Conservation (phyloP, 148 eudicot genomes). For the Diospyros kaki region DNA sequence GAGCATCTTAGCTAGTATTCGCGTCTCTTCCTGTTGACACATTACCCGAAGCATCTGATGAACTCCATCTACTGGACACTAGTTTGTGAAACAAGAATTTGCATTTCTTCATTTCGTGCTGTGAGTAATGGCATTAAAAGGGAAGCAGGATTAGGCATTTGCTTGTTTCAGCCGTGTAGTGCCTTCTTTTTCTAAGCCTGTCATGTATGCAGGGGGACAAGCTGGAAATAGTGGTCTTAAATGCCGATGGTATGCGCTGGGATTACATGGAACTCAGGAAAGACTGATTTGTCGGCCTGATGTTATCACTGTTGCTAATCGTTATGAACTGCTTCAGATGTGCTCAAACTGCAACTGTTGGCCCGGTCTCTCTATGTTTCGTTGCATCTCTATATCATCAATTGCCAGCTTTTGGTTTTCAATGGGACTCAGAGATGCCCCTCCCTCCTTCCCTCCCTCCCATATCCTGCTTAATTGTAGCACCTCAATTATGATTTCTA, state of each 20-base stretch:
- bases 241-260: conserved; percentile 55
- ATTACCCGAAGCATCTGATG: not conserved
- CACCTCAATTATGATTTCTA: not conserved
- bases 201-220: conserved; percentile 75
- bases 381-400: not conserved
- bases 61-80: not conserved
- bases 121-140: not conserved
- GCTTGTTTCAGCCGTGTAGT: not conserved
- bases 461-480: not conserved
- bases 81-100: not conserved
- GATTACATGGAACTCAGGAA: conserved; percentile 80
- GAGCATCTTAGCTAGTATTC: not conserved
- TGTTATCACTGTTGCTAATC: not conserved
- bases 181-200: not conserved
- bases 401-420: not conserved
- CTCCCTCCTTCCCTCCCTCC: not conserved
- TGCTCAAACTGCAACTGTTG: not conserved
- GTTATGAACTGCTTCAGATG: not conserved
- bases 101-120: not conserved
- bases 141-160: too few relatives aligned
- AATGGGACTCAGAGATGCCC: not conserved
- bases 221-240: conserved; percentile 71
- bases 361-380: not conserved
- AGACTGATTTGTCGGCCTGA: conserved; percentile 32
- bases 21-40: not conserved